Evolutionary conservation across 768 basidiomycete genomes (phyloP), one percentile per base, ranked within the genome.

Genomic region (Mycena indigotica): DNA sequence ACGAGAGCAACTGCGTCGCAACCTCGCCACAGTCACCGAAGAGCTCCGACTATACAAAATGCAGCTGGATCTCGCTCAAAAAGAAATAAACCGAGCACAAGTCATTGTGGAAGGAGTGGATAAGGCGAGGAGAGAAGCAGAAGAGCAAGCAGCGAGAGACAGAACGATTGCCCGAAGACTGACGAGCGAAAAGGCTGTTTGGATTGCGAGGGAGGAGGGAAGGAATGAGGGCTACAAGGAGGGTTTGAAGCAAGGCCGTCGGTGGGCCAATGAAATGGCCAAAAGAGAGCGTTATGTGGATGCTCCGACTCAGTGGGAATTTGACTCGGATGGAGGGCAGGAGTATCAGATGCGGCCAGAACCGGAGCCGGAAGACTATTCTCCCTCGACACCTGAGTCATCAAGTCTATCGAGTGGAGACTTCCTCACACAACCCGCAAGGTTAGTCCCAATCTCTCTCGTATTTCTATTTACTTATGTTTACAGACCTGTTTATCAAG

Each of bases 161-260:
- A 77, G 84, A 38, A 76, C 75, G 19, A 77, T 73, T 52, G 83
- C 83, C 28, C 72, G 84, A 52, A 75, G 76, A 63, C 62, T 85
- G 46, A 78, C 75, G 8, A 80, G 83, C 62, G 78, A 84, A 56
- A 73, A 77, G 15, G 61, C 85, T 40, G 70, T 86, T 19, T 75
- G 81, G 52, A 60, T 71, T 45, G 86, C 86, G 1, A 75, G 80
- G 53, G 84, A 86, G 54, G 84, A 87, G 63, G 86, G 86, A 3
- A 74, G 84, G 53, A 77, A 67, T 64, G 70, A 69, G 70, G 86
- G 63, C 69, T 81, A 72, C 71, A 80, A 70, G 76, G 79, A 74
- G 75, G 86, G 61, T 52, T 78, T 75, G 66, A 68, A 55, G 21
- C 24, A 57, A 23, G 63, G 57, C 10, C 57, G 58, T 6, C 57